A percentile compares a stretch with the other conserved stretches of the same genome.
phyloP scores from a whole-genome alignment of 371 early-diverging fungal species.

The Syncephalis fuscata region DNA sequence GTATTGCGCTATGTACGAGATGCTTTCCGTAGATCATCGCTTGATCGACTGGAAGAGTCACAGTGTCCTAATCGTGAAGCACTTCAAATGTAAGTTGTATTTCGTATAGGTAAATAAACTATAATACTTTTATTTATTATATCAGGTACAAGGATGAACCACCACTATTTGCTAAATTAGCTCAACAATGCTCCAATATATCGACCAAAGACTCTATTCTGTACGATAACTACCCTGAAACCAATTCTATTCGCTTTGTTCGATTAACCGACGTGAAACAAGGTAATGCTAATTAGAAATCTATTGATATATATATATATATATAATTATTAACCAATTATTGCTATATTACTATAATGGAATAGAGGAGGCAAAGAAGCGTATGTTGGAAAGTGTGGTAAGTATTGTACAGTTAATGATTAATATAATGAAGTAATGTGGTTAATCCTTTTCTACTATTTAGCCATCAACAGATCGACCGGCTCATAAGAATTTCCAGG shows the following conservation, averaged over 20 bases:
- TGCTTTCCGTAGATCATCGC: constrained; percentile 57
- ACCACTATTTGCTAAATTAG: constrained; percentile 45
- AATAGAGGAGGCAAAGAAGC: constrained; percentile 23
- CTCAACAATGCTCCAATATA: constrained; percentile 64
- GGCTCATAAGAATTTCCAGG: too few relatives aligned
- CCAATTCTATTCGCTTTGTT: constrained; percentile 38
- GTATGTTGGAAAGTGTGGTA: constrained; percentile 21
- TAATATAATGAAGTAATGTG: too few relatives aligned
- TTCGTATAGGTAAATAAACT: background rate
- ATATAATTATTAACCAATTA: background rate
- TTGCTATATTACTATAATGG: background rate
- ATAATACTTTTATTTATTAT: constrained; percentile 1
- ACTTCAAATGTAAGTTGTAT: constrained; percentile 34
- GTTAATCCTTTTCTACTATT: too few relatives aligned
- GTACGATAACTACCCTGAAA: constrained; percentile 36
- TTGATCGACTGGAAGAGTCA: constrained; percentile 47
- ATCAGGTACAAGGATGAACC: constrained; percentile 39
- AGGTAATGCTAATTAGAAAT: too few relatives aligned
- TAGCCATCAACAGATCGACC: too few relatives aligned
- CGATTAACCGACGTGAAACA: constrained; percentile 32
- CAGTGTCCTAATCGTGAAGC: constrained; percentile 59
- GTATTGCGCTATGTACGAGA: constrained; percentile 72
- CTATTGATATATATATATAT: too few relatives aligned
- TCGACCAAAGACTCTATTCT: constrained; percentile 53
- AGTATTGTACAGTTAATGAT: background rate